phyloP scores from a whole-genome alignment of 345 rosid species.

The Toxicodendron radicans region DNA sequence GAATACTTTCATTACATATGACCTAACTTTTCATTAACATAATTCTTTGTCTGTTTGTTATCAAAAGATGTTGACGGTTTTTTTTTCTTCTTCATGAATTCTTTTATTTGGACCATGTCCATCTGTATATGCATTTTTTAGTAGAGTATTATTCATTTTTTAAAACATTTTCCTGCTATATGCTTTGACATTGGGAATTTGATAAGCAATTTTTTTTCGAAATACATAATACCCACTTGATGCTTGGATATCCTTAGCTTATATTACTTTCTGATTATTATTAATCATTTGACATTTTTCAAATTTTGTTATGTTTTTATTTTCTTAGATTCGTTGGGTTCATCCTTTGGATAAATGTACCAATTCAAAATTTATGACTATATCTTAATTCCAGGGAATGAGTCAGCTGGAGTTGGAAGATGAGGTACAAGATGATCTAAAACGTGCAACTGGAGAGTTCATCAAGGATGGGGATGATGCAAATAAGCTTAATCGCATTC shows the following conservation, averaged over 20 bases:
- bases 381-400: conserved; percentile 69
- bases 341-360: not conserved
- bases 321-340: not conserved
- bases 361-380: not conserved
- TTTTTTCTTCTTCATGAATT: too few relatives aligned
- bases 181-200: not conserved
- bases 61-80: too few relatives aligned
- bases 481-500: conserved; percentile 93
- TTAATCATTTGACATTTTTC: not conserved
- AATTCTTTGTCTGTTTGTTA: not conserved
- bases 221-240: too few relatives aligned
- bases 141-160: not conserved
- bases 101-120: not conserved
- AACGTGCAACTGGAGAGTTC: conserved; percentile 99
- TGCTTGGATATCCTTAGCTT: not conserved
- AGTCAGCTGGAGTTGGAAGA: conserved; percentile 99
- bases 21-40: not conserved
- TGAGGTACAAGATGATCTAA: conserved; percentile 94
- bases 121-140: not conserved
- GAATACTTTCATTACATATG: not conserved
- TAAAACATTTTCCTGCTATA: not conserved
- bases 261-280: not conserved
- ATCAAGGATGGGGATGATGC: conserved; percentile 91
- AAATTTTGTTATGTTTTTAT: not conserved
- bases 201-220: not conserved